A percentile compares a stretch with the other conserved stretches of the same genome.
Evolutionary conservation across 106 monocot species (phyloP).

Genomic region (Narthecium ossifragum): DNA sequence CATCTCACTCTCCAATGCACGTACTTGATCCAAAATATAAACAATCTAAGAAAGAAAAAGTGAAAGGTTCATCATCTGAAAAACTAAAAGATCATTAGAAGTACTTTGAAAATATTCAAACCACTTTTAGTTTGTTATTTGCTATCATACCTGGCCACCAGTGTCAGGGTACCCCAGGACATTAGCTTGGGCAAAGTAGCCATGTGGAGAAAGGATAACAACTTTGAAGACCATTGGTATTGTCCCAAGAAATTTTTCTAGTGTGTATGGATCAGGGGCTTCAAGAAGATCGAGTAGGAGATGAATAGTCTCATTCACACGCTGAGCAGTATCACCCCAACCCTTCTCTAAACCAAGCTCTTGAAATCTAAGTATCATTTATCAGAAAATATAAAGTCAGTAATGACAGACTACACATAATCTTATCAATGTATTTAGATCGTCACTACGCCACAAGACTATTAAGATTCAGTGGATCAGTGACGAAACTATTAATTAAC

Average conservation of each 20-base stretch:
- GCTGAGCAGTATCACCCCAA: slow-evolving; percentile 61
- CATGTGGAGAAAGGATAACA: slow-evolving; percentile 85
- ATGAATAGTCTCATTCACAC: slow-evolving; percentile 45
- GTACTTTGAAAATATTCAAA: no score
- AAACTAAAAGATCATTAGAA: neutral
- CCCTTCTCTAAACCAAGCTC: slow-evolving; percentile 74
- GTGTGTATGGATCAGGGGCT: slow-evolving; percentile 71
- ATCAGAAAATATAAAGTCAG: neutral
- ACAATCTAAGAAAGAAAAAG: no score
- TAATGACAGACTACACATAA: no score
- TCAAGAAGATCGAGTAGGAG: slow-evolving; percentile 75
- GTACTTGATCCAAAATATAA: slow-evolving; percentile 86
- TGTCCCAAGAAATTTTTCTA: slow-evolving; percentile 67
- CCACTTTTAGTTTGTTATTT: neutral
- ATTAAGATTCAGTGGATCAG: no score
- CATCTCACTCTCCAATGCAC: slow-evolving; percentile 74
- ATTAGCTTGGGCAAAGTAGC: slow-evolving; percentile 86
- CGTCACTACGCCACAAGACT: no score
- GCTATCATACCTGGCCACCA: slow-evolving; percentile 59
- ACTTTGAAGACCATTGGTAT: slow-evolving; percentile 86
- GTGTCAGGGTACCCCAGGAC: slow-evolving; percentile 89
- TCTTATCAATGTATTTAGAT: no score
- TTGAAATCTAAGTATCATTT: slow-evolving; percentile 31
- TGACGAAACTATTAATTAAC: no score
- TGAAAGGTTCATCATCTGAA: neutral